These are phyloP conservation scores for Fraxinus quadrangulata DNA, from an alignment of 257 asterid species.

Conservation along the genomic window DNA sequence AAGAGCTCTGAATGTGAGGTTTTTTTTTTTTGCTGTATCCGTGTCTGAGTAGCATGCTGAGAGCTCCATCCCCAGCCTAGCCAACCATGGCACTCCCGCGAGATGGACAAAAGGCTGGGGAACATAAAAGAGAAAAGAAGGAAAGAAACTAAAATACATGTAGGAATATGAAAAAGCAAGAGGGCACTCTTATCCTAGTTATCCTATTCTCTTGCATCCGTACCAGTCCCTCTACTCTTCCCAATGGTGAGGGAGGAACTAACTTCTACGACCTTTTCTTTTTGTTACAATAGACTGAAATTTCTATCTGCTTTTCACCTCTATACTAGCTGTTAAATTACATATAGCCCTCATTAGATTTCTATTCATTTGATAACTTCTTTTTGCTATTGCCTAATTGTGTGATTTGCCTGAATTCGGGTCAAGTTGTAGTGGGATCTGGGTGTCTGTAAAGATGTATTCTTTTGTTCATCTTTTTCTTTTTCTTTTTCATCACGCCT, in stretches of 20 bases:
- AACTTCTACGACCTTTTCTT: too few relatives aligned
- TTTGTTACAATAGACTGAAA: constrained; percentile 1
- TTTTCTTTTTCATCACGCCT: constrained; percentile 34
- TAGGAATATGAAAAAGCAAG: too few relatives aligned
- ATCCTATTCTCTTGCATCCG: too few relatives aligned
- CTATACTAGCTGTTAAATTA: not conserved
- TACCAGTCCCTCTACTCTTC: too few relatives aligned
- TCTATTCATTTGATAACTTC: constrained; percentile 14
- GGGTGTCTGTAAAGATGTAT: constrained; percentile 41
- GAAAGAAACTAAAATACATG: too few relatives aligned
- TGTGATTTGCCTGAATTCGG: constrained; percentile 43
- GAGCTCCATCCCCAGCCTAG: constrained; percentile 43
- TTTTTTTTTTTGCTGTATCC: constrained; percentile 28
- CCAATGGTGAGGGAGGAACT: too few relatives aligned
- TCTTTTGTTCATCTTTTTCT: constrained; percentile 33
- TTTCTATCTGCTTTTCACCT: constrained; percentile 24
- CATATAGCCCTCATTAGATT: not conserved
- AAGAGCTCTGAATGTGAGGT: constrained; percentile 45
- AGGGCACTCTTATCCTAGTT: too few relatives aligned
- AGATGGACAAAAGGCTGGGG: constrained; percentile 56
- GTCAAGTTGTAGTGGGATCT: constrained; percentile 43
- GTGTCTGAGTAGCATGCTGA: constrained; percentile 35
- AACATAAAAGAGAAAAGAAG: constrained; percentile 28
- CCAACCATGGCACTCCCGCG: constrained; percentile 75
- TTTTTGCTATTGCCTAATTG: constrained; percentile 17